Evolutionary conservation across 208 protist species (phyloP), one percentile per base, ranked within the genome.

Genomic region (Trichomonas gallinae): DNA sequence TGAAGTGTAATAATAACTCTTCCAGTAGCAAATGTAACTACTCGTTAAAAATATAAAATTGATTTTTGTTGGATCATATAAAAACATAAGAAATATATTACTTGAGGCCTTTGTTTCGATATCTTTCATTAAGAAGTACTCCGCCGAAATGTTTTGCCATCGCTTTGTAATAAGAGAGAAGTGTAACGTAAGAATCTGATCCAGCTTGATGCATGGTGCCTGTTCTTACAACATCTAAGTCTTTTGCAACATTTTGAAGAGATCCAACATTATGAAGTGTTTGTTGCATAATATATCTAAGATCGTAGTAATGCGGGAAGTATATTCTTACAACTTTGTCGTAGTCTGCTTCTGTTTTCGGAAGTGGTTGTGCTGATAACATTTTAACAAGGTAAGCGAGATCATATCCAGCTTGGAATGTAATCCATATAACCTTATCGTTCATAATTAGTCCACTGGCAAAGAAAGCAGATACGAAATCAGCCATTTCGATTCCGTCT

Each of bases 391-490:
- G 34, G 97, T 99, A 99, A 10, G 51, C 99, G 98, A 99, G 99
- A 97, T 99, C 99, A 97, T 99, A 99, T 96, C 98, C 99, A 34
- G 98, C 98, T 96, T 99, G 99, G 97, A 99, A 99, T n/a, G 98
- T 98, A 26, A 99, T 97, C 99, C 99, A 99, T 96, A 98, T 98
- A 36, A 99, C 98, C 63, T 99, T 98, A 36, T 98, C 97, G 97
- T 98, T 99, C 63, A 99, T 97, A 44, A 99, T 98, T n/a, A 99
- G 97, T 15, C 99, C 99, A 72, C 98, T 99, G 21, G 98, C 98
- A 82, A 99, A 99, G 89, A 99, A 97, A 26, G 99, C 97, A 97
- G 99, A 98, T 31, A 98, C 99, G 97, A 99, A 99, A 89, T 98
- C 98, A 3, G 97, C 97, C 46, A 98, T 97, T 97, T 99, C 96